Base-by-base conservation (phyloP, 1,139 yeast species). In the Candida albicans region DNA sequence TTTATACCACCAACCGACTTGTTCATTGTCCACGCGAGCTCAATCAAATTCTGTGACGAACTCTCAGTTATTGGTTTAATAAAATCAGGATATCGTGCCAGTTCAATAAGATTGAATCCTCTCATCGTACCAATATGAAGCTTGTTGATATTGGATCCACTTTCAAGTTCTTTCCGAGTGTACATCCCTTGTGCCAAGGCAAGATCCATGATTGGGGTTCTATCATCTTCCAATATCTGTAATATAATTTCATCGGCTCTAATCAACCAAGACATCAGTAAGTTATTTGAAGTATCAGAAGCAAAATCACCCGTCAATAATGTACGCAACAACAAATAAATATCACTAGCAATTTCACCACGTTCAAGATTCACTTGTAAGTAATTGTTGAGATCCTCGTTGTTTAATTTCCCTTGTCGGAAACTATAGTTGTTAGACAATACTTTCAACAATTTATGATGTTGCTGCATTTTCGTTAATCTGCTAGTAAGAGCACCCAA, bases 1-100 rank as follows among this genome's bases (percentile, higher is more conserved):
- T 77, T 73, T 47, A 84, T 83, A 1, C 91, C 91, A 36, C 90
- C 91, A 35, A 84, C 77, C 12, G 84, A 77, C 42, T 77, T 68
- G 48, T 78, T 80, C 81, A 83, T 77, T 4, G 77, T 74, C 93
- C 93, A 85, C 31, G 63, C 67, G 7, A 81, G 66, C 7, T 66
- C 62, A 10, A 83, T 61, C 56, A 82, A 51, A 44, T 59, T 62
- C 22, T 51, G 51, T 8, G 53, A 45, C 3, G 58, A 55, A 12
- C 66, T 58, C 42, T 51, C 49, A 18, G 52, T 43, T 2, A 10
- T 26, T 1, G 78, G 77, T 41, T 62, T 72, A 39, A 73, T 52
- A 41, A 73, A 65, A 13, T 64, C 65, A 6, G 70, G 70, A 46
- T 60, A 73, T 39, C 53, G 52, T 0, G 77, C 67, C 11, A 59